phyloP scores from a whole-genome alignment of 306 rosid species.

The Casuarina glauca region DNA sequence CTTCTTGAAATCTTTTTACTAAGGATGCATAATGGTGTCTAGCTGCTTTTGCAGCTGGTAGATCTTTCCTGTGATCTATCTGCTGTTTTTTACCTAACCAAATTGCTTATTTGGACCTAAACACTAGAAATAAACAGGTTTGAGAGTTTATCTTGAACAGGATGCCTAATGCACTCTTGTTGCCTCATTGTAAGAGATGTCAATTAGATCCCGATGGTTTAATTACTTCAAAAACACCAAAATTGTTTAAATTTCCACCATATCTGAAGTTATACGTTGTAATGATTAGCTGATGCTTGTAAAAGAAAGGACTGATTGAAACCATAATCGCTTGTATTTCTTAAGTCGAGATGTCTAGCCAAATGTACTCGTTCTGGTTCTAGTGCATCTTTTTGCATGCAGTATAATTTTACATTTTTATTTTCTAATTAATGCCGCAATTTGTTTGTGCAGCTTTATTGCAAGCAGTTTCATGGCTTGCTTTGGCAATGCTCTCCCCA shows the following conservation, averaged over 20 bases:
- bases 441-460: slow-evolving; percentile 68
- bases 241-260: neutral
- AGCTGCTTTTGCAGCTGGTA: neutral
- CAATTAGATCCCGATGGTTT: neutral
- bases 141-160: neutral
- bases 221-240: neutral
- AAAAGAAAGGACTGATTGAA: neutral
- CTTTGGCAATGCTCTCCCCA: slow-evolving; percentile 60
- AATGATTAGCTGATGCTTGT: neutral
- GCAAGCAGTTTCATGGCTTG: slow-evolving; percentile 90
- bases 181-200: neutral
- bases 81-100: neutral
- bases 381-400: neutral
- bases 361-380: neutral
- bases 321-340: neutral
- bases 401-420: neutral
- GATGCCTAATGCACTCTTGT: neutral
- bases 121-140: too few relatives aligned
- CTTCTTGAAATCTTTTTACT: neutral
- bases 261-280: neutral
- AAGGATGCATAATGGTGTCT: neutral
- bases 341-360: neutral
- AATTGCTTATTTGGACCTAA: neutral
- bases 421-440: neutral
- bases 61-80: too few relatives aligned